Base-by-base conservation (phyloP, 306 rosid genomes). In the Glycine tomentella region DNA sequence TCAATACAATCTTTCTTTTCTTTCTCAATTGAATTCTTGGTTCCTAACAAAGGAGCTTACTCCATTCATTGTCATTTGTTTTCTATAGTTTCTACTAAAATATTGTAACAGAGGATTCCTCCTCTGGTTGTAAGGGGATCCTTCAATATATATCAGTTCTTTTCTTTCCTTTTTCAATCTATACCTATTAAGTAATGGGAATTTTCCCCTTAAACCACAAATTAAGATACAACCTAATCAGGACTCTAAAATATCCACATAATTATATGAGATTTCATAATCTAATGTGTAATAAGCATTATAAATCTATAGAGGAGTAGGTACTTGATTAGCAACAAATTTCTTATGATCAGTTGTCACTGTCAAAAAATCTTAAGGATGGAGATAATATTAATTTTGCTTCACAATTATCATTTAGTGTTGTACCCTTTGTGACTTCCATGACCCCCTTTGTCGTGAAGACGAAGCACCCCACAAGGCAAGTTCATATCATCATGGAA, bases 381-480 rank as follows among this genome's bases (percentile, higher is more conserved):
- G 73, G 17, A 67, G 53, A 67, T 42, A 72, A 62, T 44, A 44
- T 5, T 64, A 77, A 68, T 61, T 34, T 73, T 53, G 52, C 76
- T 80, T 77, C 59, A 42, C 50, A 74, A 57, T 36, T 38, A 74
- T 71, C 81, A 68, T 48, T 17, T 56, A 73, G 72, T 57, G 20
- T 0, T 61, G 25, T 91, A 95, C 97, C 97, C 98, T 31, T 92
- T 93, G 90, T 90, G 99, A 87, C 92, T 66, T 84, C 92, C 89
- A 74, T 90, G 93, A 75, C 98, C 94, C 73, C 99, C 99, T 78
- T 91, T 90, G 69, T 86, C 84, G 7, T 81, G 42, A 84, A 93
- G 92, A 73, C 98, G 93, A 86, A 95, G 96, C 86, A 95, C 97
- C 62, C 99, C 98, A 56, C 96, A 88, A 2, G 99, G 98, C 87